phyloP scores from a whole-genome alignment of 495 filamentous ascomycete genomes.

The Neurospora sp. region DNA sequence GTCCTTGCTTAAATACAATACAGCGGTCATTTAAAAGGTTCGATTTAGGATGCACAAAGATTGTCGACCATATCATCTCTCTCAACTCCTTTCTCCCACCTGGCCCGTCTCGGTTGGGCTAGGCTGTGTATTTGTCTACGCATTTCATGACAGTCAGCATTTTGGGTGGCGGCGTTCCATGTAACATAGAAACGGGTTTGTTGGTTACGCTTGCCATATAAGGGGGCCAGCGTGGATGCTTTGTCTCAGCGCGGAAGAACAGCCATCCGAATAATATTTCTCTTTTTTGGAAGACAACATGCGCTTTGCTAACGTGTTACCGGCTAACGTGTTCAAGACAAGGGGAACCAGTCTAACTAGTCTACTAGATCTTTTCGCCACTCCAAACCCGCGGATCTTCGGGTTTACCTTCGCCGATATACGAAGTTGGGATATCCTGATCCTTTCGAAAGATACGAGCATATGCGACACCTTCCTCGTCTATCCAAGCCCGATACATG shows the following conservation, averaged over 20 bases:
- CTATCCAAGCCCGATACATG: conserved; percentile 78
- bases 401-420: conserved; percentile 7
- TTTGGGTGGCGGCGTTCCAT: conserved; percentile 26
- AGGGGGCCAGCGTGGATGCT: conserved; percentile 7
- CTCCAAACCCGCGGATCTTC: conserved; percentile 1
- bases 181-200: conserved; percentile 27
- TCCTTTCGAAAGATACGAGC: conserved; percentile 51
- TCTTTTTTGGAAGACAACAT: conserved; percentile 1
- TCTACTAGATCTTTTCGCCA: conserved; percentile 6
- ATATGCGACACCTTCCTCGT: conserved; percentile 48
- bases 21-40: background rate
- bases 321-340: background rate
- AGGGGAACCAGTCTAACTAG: background rate
- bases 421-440: conserved; percentile 9
- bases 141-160: conserved; percentile 27
- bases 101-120: conserved; percentile 8
- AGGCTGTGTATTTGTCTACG: conserved; percentile 23
- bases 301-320: background rate
- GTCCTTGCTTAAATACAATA: conserved; percentile 24
- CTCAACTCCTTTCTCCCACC: conserved; percentile 29
- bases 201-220: conserved; percentile 16
- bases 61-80: conserved; percentile 12
- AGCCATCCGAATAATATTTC: conserved; percentile 21
- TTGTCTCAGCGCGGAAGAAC: conserved; percentile 7
- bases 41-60: conserved; percentile 3